Percentiles rank a stretch among this genome's conserved stretches.
These are phyloP conservation scores for Talaromyces verruculosus DNA, from an alignment of 2,329 filamentous ascomycete species.

Conservation along the genomic window DNA sequence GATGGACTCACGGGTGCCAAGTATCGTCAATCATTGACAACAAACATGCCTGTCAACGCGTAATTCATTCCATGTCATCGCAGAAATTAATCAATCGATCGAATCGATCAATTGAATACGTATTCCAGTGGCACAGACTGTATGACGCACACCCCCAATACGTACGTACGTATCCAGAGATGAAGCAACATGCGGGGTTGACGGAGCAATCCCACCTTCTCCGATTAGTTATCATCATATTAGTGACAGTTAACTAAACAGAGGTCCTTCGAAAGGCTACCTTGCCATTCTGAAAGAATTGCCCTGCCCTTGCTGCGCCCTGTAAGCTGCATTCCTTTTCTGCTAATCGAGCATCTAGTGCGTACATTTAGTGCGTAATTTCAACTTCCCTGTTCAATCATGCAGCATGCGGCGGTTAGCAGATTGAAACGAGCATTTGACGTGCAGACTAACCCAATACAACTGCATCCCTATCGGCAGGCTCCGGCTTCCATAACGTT, in stretches of 20 bases:
- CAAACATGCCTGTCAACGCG: neutral
- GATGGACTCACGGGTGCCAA: neutral
- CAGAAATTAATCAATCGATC: neutral
- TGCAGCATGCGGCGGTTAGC: conserved; percentile 16
- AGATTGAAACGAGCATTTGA: conserved; percentile 14
- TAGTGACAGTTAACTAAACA: neutral
- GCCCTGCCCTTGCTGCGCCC: neutral
- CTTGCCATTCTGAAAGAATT: neutral
- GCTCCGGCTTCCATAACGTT: conserved; percentile 10
- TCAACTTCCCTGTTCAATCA: conserved; percentile 10
- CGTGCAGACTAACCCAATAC: conserved; percentile 13
- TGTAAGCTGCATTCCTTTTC: conserved; percentile 2
- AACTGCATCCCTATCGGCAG: conserved; percentile 15
- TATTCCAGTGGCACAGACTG: neutral
- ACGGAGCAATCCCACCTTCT: neutral
- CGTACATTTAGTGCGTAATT: neutral
- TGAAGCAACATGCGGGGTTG: conserved; percentile 4
- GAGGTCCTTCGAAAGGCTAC: neutral
- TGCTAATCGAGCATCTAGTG: neutral
- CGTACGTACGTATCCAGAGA: neutral
- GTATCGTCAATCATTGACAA: neutral
- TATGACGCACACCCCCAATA: neutral
- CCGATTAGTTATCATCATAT: neutral
- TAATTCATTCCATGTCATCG: neutral
- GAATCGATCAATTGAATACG: neutral